Percentiles rank a stretch among this genome's conserved stretches.
Evolutionary conservation across 1,139 yeast species (phyloP).

Genomic region (Blastobotrys raffinosifermentans): DNA sequence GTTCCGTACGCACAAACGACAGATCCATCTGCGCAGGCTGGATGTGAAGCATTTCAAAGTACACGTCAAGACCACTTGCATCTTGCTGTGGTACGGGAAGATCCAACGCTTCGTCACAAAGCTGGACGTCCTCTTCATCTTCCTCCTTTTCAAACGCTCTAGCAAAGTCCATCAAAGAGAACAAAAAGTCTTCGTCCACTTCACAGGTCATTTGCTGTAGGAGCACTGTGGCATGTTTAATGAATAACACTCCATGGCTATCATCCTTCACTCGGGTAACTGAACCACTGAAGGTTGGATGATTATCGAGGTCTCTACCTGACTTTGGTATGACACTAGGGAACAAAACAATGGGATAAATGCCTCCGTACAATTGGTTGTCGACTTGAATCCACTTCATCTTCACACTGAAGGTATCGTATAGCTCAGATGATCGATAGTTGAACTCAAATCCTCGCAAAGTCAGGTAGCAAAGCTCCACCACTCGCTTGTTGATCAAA

Average conservation of each 20-base stretch:
- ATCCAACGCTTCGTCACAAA: slow-evolving; percentile 57
- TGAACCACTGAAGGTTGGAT: slow-evolving; percentile 86
- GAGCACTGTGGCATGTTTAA: slow-evolving; percentile 84
- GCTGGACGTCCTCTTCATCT: slow-evolving; percentile 26
- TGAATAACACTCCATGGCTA: slow-evolving; percentile 80
- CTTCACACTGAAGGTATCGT: slow-evolving; percentile 73
- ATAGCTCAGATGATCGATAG: slow-evolving; percentile 77
- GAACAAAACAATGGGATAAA: slow-evolving; percentile 82
- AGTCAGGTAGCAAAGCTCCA: slow-evolving; percentile 79
- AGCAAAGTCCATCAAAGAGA: slow-evolving; percentile 72
- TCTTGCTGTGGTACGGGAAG: slow-evolving; percentile 66
- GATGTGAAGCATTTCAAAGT: slow-evolving; percentile 86
- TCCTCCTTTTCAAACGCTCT: slow-evolving; percentile 47
- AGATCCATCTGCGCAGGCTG: slow-evolving; percentile 87
- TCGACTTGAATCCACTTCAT: slow-evolving; percentile 94
- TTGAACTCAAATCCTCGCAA: slow-evolving; percentile 74
- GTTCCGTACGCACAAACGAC: slow-evolving; percentile 88
- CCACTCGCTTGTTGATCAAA: slow-evolving; percentile 59
- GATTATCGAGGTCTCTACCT: slow-evolving; percentile 75
- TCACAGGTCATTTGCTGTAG: slow-evolving; percentile 90
- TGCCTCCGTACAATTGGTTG: slow-evolving; percentile 83
- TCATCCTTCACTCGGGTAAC: slow-evolving; percentile 81
- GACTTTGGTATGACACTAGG: slow-evolving; percentile 89
- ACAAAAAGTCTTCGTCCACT: slow-evolving; percentile 87
- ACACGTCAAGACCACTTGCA: slow-evolving; percentile 65